A percentile compares a stretch with the other conserved stretches of the same genome.
Conservation (phyloP, 306 rosid species). For the Leucaena leucocephala region DNA sequence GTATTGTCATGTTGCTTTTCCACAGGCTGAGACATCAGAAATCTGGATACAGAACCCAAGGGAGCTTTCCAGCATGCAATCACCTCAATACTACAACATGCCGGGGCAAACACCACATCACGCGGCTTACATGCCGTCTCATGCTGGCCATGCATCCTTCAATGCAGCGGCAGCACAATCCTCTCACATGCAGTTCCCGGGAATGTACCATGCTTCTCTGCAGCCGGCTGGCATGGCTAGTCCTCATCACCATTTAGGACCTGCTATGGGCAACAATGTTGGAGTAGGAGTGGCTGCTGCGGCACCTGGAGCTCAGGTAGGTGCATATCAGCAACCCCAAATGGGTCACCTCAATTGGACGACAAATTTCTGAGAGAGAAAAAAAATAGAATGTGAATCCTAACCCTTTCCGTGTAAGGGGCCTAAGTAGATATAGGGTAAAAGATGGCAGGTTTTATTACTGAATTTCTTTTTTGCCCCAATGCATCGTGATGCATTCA, state of each 20-base stretch:
- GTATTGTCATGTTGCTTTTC: conserved; percentile 10
- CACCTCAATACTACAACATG: conserved; percentile 83
- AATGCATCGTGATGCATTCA: conserved; percentile 44
- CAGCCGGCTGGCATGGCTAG: conserved; percentile 71
- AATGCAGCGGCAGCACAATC: conserved; percentile 92
- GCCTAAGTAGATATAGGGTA: conserved; percentile 64
- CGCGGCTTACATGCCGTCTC: conserved; percentile 84
- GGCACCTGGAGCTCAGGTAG: conserved; percentile 91
- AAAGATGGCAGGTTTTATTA: conserved; percentile 51
- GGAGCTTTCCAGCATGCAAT: conserved; percentile 82
- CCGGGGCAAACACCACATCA: conserved; percentile 81
- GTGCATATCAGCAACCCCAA: conserved; percentile 92
- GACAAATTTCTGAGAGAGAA: conserved; percentile 71
- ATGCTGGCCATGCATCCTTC: conserved; percentile 74
- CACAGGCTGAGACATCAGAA: conserved; percentile 95
- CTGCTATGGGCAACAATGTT: conserved; percentile 80
- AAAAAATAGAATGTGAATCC: conserved; percentile 40
- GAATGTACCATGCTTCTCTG: conserved; percentile 81
- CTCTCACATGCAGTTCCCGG: conserved; percentile 95
- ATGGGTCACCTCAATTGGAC: conserved; percentile 94
- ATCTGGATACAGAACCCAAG: conserved; percentile 96
- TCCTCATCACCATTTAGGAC: conserved; percentile 80
- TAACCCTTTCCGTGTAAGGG: conserved; percentile 66
- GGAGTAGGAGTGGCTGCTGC: conserved; percentile 88
- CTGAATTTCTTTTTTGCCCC: conserved; percentile 38